Evolutionary conservation across 805 yeast species (phyloP).

Genomic region (Candida caryicola): DNA sequence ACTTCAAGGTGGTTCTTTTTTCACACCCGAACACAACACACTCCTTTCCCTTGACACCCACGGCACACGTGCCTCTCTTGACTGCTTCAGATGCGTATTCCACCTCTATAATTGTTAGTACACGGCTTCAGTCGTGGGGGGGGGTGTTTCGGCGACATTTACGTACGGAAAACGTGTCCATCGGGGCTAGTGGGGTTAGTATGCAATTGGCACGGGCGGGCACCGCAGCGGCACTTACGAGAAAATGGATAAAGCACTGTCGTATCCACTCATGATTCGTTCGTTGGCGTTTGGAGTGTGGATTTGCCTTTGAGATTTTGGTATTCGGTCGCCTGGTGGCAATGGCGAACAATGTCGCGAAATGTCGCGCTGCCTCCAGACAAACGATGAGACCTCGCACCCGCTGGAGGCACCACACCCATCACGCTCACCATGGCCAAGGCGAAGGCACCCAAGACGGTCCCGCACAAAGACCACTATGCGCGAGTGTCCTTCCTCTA

Average conservation of each 20-base stretch:
- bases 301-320: constrained; percentile 8
- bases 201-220: constrained; percentile 2
- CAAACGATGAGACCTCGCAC: neutral
- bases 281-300: neutral
- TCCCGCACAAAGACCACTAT: constrained; percentile 57
- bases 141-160: neutral
- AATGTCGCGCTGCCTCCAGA: neutral
- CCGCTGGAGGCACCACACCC: too few species aligned
- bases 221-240: neutral
- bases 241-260: constrained; percentile 95
- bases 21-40: constrained; percentile 95
- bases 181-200: constrained; percentile 73
- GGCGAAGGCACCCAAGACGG: constrained; percentile 31
- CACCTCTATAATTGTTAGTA: constrained; percentile 59
- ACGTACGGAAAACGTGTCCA: constrained; percentile 93
- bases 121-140: neutral
- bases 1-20: constrained; percentile 88
- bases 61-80: constrained; percentile 97
- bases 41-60: constrained; percentile 88
- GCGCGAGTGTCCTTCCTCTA: constrained; percentile 57
- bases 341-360: neutral
- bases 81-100: constrained; percentile 98
- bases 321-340: neutral
- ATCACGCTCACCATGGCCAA: neutral
- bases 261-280: constrained; percentile 90